These are phyloP conservation scores for thale cress (Arabidopsis thaliana) DNA, from an alignment of 345 rosid species.

Conservation along the genomic window TAIR10.1 NC_003071.7:136001-136500, in stretches of 20 bases:
- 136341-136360: background rate
- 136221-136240: conserved; percentile 61
- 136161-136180: conserved; percentile 78
- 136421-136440: background rate
- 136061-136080: conserved; percentile 92
- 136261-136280: conserved; percentile 11
- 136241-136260: conserved; percentile 70
- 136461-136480: background rate
- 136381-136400: conserved; percentile 5
- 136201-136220: conserved; percentile 70
- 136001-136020: conserved; percentile 64
- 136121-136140: conserved; percentile 9
- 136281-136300: background rate
- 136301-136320: background rate
- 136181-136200: conserved; percentile 74
- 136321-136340: background rate
- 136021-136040: conserved; percentile 89
- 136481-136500: background rate
- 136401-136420: background rate
- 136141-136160: background rate
- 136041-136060: conserved; percentile 79
- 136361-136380: background rate
- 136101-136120: conserved; percentile 14
- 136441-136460: conserved; percentile 10
- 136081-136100: conserved; percentile 62